Conservation (phyloP, 371 early-diverging fungal species). For the Mucor saturninus region DNA sequence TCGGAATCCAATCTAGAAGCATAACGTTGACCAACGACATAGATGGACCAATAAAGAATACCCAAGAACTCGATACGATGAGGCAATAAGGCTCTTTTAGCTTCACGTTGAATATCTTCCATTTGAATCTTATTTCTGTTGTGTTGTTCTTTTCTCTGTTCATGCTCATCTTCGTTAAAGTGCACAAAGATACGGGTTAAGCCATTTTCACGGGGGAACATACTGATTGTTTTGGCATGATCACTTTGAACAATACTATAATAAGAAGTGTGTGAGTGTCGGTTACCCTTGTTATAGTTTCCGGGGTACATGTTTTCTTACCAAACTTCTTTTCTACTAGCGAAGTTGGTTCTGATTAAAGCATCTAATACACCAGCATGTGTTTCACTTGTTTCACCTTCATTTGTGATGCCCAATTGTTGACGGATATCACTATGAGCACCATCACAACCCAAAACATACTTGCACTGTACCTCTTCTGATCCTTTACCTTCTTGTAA, state of each 20-base stretch:
- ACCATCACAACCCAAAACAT: constrained; percentile 51
- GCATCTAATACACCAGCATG: constrained; percentile 54
- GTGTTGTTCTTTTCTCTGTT: constrained; percentile 44
- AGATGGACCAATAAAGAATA: constrained; percentile 51
- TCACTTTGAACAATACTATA: constrained; percentile 46
- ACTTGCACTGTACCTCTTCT: constrained; percentile 47
- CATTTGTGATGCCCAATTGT: constrained; percentile 40
- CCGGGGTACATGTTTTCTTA: constrained; percentile 13
- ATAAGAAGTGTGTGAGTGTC: too few species aligned
- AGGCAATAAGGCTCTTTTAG: constrained; percentile 49
- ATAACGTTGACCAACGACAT: constrained; percentile 50
- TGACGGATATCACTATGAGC: constrained; percentile 49
- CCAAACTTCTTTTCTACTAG: constrained; percentile 51
- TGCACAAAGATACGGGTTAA: constrained; percentile 53
- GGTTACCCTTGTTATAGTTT: neutral
- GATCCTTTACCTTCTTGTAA: constrained; percentile 34
- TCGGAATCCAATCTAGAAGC: constrained; percentile 40
- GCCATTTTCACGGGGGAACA: constrained; percentile 53
- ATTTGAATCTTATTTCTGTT: constrained; percentile 54
- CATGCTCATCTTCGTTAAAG: constrained; percentile 47
- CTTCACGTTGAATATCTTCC: constrained; percentile 54
- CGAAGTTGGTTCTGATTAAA: constrained; percentile 48
- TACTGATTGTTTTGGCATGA: constrained; percentile 41
- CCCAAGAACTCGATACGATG: constrained; percentile 54
- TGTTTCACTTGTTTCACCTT: constrained; percentile 48